Evolutionary conservation across 805 yeast species (phyloP), one percentile per base, ranked within the genome.

Genomic region (Lachancea fermentati): DNA sequence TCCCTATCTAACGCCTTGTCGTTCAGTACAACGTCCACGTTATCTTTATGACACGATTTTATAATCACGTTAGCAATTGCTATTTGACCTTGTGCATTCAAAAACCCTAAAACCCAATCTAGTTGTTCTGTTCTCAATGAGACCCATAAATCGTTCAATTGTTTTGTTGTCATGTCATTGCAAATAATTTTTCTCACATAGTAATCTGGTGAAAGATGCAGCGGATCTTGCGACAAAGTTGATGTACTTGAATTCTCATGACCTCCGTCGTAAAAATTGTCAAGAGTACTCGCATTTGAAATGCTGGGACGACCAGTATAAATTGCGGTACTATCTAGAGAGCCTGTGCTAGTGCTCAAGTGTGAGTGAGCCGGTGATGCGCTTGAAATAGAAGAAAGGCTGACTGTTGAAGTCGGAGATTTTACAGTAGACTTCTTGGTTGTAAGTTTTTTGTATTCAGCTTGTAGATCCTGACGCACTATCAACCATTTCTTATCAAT

Each of bases 401-500:
- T 11, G 13, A 11, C 19, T 8, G 36, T 28, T 3, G 18, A 11
- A 14, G 38, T 18, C 3, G 42, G 38, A 2, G 43, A 32, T 19
- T 32, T 36, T 19, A 34, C 31, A 5, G 42, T 17, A n/a, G 34
- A 29, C 16, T 43, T 55, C 12, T 69, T 62, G 32, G 69, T 60
- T 41, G 67, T 66, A 39, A 61, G 54, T 49, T 81, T 78, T 52
- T 81, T 82, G 52, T 70, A 70, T 53, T 88, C 96, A 5, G 89
- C 75, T 34, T 85, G 71, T 17, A 82, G 78, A 59, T 88, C 96
- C 60, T 89, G 97, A 49, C 83, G 78, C 30, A 89, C 81, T 49
- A 89, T 71, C 81, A 85, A 79, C 95, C 96, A 88, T 63, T 91
- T 91, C 52, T 87, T 85, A 36, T 82, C 85, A 0, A 76, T 66